Conservation (phyloP, 2,329 filamentous ascomycete genomes). For the Alternaria dauci region DNA sequence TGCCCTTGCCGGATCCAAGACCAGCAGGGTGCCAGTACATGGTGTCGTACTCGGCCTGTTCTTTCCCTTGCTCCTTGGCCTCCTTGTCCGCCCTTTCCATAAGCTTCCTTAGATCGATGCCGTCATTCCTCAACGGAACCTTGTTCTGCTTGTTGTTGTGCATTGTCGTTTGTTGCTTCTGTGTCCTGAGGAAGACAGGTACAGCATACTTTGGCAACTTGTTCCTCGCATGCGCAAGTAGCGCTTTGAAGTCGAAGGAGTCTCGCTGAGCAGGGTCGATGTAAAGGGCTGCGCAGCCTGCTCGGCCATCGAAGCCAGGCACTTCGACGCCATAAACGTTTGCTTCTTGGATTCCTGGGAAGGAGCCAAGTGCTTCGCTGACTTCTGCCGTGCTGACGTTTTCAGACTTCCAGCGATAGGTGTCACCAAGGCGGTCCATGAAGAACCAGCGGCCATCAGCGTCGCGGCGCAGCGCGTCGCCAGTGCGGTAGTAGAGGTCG, state of each 20-base stretch:
- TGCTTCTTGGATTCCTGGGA: constrained; percentile 56
- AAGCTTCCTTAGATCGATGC: constrained; percentile 65
- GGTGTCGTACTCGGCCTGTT: constrained; percentile 51
- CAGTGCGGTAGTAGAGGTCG: constrained; percentile 60
- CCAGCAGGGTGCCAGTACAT: constrained; percentile 60
- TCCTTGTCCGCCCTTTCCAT: constrained; percentile 51
- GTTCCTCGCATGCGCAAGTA: constrained; percentile 66
- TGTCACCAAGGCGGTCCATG: constrained; percentile 59
- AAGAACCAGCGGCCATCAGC: constrained; percentile 59
- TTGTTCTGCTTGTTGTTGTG: constrained; percentile 87
- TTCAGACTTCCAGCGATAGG: constrained; percentile 61
- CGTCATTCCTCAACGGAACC: constrained; percentile 71
- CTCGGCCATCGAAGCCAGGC: constrained; percentile 60
- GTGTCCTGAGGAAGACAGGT: constrained; percentile 74
- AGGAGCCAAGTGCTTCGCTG: constrained; percentile 56
- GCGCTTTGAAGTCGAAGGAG: constrained; percentile 61
- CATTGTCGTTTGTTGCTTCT: constrained; percentile 66
- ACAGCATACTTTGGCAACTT: constrained; percentile 77
- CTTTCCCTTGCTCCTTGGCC: constrained; percentile 47
- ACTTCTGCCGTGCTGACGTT: constrained; percentile 61
- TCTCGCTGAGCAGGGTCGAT: constrained; percentile 60
- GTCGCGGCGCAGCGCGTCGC: constrained; percentile 57
- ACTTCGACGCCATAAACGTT: constrained; percentile 61
- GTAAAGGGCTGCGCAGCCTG: constrained; percentile 64
- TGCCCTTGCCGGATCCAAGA: constrained; percentile 44